Evolutionary conservation across 768 basidiomycete genomes (phyloP).

Genomic region (Tulasnella sp.): DNA sequence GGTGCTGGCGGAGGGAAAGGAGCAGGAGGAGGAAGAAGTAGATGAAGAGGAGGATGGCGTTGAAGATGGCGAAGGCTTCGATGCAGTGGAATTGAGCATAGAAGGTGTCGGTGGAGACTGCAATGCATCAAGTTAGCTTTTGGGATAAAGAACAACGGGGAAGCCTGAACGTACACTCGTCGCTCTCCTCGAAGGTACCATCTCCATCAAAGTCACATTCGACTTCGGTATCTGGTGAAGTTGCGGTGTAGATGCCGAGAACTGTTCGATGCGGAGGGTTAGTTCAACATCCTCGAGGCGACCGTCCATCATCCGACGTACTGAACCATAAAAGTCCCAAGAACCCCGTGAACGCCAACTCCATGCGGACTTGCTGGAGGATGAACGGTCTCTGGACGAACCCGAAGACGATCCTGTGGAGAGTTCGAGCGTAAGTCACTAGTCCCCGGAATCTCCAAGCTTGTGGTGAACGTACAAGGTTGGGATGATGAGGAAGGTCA

Average conservation of each 20-base stretch:
- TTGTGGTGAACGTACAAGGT: constrained; percentile 41
- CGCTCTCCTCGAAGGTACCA: constrained; percentile 35
- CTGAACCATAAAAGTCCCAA: constrained; percentile 71
- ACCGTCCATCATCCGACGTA: constrained; percentile 26
- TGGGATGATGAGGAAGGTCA: constrained; percentile 54
- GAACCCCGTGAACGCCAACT: constrained; percentile 58
- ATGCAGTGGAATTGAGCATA: constrained; percentile 83
- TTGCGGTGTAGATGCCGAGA: constrained; percentile 58
- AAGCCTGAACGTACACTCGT: constrained; percentile 40
- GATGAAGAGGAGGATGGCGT: constrained; percentile 48
- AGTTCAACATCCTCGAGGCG: not conserved
- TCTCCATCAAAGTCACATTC: constrained; percentile 60
- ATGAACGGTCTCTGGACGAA: constrained; percentile 39
- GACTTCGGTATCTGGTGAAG: constrained; percentile 70
- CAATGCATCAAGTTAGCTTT: not conserved
- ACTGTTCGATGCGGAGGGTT: constrained; percentile 33
- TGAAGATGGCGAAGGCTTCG: constrained; percentile 69
- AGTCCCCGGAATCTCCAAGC: not conserved
- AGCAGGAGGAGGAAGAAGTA: constrained; percentile 37
- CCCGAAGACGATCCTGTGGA: constrained; percentile 50
- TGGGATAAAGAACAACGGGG: not conserved
- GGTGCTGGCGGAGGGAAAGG: constrained; percentile 34
- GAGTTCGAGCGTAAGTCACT: constrained; percentile 1
- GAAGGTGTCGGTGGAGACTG: constrained; percentile 76
- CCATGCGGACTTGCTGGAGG: constrained; percentile 32